Base-by-base conservation (phyloP, 768 basidiomycete species). In the Gelatoporia subvermispora region DNA sequence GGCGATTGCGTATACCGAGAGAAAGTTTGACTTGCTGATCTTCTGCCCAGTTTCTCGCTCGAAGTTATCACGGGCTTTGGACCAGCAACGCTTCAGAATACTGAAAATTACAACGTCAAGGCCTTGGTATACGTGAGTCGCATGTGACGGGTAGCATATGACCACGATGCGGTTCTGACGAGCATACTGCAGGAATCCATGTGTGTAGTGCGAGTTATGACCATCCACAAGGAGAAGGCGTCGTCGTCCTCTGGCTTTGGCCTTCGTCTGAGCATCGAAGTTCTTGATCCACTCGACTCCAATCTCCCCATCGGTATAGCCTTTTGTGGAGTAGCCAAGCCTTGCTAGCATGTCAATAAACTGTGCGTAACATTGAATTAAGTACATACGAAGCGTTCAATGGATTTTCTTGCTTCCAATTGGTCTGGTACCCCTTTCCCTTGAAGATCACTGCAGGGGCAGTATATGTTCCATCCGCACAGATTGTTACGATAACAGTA, bases 71-170 rank as follows among this genome's bases (percentile, higher is more conserved):
- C 22, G 40, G 11, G 18, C 40, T 23, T 41, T 23, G 22, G 18
- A 20, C 40, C n/a, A 41, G 21, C 23, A 41, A 20, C 22, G 40
- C 40, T 41, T 41, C 40, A 41, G 72, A 75, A 72, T 13, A 31
- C 28, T 31, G 28, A 31, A 31, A 31, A 31, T 31, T 7, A 31
- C 28, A 13, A 31, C 40, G 22, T 41, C 18, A 24, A 25, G 28
- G 28, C 42, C 42, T 31, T 43, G 42, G 40, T 70, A 72, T 31
- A 71, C 48, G 50, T 79, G 77, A 0, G 71, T 76, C 3, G 56
- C 47, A 51, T 78, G 74, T 17, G 74, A 55, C 15, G 71, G 75
- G 59, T 76, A 77, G 50, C 69, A 72, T 0, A 77, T 51, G 4
- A 77, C 55, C 18, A 63, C 48, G n/a, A 78, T 76, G 1, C 64